A percentile compares a stretch with the other conserved stretches of the same genome.
phyloP scores from a whole-genome alignment of 129 eudicot species.

The Helichrysum umbraculigerum region DNA sequence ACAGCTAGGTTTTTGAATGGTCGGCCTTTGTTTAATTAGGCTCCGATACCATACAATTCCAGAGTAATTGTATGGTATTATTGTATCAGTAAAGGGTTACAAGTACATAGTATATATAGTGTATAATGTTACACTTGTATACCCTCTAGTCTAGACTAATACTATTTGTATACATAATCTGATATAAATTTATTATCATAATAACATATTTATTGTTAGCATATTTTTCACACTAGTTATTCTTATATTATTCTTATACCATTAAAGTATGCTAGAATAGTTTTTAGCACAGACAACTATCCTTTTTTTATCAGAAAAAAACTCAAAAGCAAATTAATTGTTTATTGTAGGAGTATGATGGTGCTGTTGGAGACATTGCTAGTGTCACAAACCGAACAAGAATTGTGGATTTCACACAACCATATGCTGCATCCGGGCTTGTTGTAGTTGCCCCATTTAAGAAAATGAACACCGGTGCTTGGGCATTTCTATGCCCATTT shows the following conservation, averaged over 20 bases:
- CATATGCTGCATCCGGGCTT: constrained; percentile 78
- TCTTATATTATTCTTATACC: not conserved
- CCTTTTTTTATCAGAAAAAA: not conserved
- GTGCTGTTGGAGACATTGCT: constrained; percentile 87
- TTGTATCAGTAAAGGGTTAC: too few relatives aligned
- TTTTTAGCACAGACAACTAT: not conserved
- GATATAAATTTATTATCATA: too few relatives aligned
- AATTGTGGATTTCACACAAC: constrained; percentile 87
- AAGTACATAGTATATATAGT: too few relatives aligned
- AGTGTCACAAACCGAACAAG: constrained; percentile 74
- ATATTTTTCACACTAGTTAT: not conserved
- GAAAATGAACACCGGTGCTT: constrained; percentile 76
- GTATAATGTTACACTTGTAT: too few relatives aligned
- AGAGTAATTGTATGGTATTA: too few relatives aligned
- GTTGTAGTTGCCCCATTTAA: constrained; percentile 80
- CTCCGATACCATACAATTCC: too few relatives aligned
- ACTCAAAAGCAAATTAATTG: not conserved
- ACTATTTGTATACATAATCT: too few relatives aligned
- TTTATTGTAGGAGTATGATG: constrained; percentile 60
- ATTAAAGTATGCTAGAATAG: not conserved
- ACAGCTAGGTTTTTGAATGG: too few relatives aligned
- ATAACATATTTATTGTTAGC: not conserved
- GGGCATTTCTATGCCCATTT: constrained; percentile 91
- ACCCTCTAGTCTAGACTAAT: too few relatives aligned
- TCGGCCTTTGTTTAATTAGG: too few relatives aligned